Percentiles rank a stretch among this genome's conserved stretches.
These are phyloP conservation scores for Brettanomyces sp. DNA, from an alignment of 805 yeast species.

Conservation along the genomic window DNA sequence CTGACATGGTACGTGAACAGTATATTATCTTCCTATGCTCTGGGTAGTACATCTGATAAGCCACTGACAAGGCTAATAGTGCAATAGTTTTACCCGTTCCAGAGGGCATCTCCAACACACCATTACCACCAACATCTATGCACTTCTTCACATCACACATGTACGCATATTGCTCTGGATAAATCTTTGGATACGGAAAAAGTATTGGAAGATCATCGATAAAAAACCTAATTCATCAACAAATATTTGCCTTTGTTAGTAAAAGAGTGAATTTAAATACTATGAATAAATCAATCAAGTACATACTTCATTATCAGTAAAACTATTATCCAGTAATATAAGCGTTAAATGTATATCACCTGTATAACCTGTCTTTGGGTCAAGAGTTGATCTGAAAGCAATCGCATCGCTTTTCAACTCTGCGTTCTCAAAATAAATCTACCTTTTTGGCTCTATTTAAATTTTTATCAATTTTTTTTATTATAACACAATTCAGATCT, in stretches of 20 bases:
- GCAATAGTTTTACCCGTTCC: slow-evolving; percentile 98
- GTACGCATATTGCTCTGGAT: slow-evolving; percentile 97
- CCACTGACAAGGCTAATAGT: slow-evolving; percentile 79
- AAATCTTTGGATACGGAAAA: slow-evolving; percentile 93
- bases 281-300: not conserved
- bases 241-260: too few species aligned
- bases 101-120: slow-evolving; percentile 98
- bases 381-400: too few species aligned
- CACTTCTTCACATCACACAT: slow-evolving; percentile 94
- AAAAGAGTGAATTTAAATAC: not conserved
- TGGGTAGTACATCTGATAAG: slow-evolving; percentile 89
- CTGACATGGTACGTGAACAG: slow-evolving; percentile 99
- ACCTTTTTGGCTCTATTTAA: too few species aligned
- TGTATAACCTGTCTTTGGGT: too few species aligned
- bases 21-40: slow-evolving; percentile 91
- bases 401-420: too few species aligned
- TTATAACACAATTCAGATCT: too few species aligned
- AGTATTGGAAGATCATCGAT: slow-evolving; percentile 94
- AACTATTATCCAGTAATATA: too few species aligned
- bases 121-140: slow-evolving; percentile 91
- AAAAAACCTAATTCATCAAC: slow-evolving; percentile 45
- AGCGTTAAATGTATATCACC: too few species aligned
- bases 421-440: too few species aligned
- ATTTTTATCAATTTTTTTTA: too few species aligned
- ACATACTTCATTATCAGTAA: not conserved